A percentile compares a stretch with the other conserved stretches of the same genome.
phyloP scores from a whole-genome alignment of 2,329 filamentous ascomycete species.

The Diaporthe batatas region DNA sequence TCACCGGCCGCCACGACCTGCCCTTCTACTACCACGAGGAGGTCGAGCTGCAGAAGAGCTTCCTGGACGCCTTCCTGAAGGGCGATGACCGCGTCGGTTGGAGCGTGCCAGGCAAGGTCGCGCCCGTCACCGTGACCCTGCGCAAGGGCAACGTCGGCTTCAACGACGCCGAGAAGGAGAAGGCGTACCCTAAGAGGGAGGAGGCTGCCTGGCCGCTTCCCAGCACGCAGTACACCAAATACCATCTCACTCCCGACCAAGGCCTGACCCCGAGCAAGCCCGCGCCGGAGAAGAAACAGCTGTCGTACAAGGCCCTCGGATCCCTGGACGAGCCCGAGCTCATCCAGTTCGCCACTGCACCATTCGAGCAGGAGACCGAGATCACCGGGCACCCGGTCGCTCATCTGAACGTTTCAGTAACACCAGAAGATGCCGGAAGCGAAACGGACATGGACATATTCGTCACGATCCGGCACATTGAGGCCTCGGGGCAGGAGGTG shows the following conservation, averaged over 20 bases:
- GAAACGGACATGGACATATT: slow-evolving; percentile 73
- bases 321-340: slow-evolving; percentile 65
- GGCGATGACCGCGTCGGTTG: slow-evolving; percentile 74
- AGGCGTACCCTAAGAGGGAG: slow-evolving; percentile 64
- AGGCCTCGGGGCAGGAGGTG: slow-evolving; percentile 66
- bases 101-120: slow-evolving; percentile 67
- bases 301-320: slow-evolving; percentile 72
- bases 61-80: slow-evolving; percentile 79
- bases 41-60: slow-evolving; percentile 75
- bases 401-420: slow-evolving; percentile 74
- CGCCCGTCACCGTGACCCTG: slow-evolving; percentile 71
- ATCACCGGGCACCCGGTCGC: slow-evolving; percentile 77
- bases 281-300: slow-evolving; percentile 51
- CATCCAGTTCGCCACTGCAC: slow-evolving; percentile 68
- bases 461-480: slow-evolving; percentile 71
- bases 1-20: slow-evolving; percentile 78
- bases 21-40: slow-evolving; percentile 80
- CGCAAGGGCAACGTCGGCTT: slow-evolving; percentile 76
- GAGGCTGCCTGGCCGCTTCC: slow-evolving; percentile 78
- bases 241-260: slow-evolving; percentile 66
- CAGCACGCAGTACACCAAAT: slow-evolving; percentile 73
- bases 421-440: slow-evolving; percentile 60
- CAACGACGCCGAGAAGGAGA: slow-evolving; percentile 73
- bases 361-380: slow-evolving; percentile 74
- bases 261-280: slow-evolving; percentile 55